Percentiles rank a stretch among this genome's conserved stretches.
These are phyloP conservation scores for Petunia hybrid DNA, from an alignment of 305 asterid genomes.

Conservation along the genomic window DNA sequence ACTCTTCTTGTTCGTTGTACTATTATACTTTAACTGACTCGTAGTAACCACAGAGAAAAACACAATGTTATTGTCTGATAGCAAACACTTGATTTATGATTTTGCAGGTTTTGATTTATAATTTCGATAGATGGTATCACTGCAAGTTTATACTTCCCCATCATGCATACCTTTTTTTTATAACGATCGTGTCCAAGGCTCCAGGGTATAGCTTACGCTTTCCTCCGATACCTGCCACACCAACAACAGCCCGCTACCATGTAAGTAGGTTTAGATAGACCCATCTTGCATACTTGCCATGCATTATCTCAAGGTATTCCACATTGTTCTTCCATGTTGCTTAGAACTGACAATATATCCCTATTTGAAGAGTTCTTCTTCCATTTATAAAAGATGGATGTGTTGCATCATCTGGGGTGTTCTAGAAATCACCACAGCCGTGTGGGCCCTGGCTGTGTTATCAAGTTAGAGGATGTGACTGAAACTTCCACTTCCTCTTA, in stretches of 20 bases:
- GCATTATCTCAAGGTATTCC: constrained; percentile 40
- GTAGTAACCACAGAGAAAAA: too few relatives aligned
- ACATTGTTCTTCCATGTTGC: not conserved
- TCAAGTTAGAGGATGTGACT: constrained; percentile 42
- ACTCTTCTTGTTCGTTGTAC: too few relatives aligned
- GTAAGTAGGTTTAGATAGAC: too few relatives aligned
- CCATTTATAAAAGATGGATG: constrained; percentile 20
- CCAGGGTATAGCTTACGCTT: too few relatives aligned
- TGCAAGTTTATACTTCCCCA: not conserved
- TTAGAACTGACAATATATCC: not conserved
- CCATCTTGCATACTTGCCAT: constrained; percentile 16
- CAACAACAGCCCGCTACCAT: too few relatives aligned
- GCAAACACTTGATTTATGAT: not conserved
- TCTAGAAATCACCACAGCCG: constrained; percentile 33
- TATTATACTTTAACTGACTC: too few relatives aligned
- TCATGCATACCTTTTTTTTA: constrained; percentile 4
- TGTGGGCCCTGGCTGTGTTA: constrained; percentile 34
- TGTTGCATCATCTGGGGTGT: constrained; percentile 43
- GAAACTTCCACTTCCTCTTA: constrained; percentile 37
- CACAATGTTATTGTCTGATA: too few relatives aligned
- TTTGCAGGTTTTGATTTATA: constrained; percentile 5
- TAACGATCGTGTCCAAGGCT: too few relatives aligned
- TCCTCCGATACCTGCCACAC: too few relatives aligned
- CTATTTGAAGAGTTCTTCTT: not conserved
- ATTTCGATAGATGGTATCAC: constrained; percentile 30